Evolutionary conservation across 352 stramenopile species (phyloP), one percentile per base, ranked within the genome.

Genomic region (Globisporangium barbulae): DNA sequence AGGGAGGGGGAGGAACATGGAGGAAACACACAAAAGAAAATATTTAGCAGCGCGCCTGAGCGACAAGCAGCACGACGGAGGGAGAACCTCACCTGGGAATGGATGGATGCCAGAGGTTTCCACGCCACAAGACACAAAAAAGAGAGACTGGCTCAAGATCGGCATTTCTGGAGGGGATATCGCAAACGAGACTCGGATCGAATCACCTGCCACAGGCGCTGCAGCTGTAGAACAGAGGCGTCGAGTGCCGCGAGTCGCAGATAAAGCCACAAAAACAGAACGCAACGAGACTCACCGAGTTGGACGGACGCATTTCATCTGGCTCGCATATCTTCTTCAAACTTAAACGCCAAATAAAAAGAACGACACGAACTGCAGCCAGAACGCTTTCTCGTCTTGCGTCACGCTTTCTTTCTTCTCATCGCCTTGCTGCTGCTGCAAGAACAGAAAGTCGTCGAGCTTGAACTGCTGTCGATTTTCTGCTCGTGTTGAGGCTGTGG

Each of bases 301-400:
- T 25, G 17, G 25, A 65, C 13, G 25, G 7, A 17, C 22, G 1
- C 12, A 15, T 22, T 41, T 15, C 21, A 15, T 31, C 19, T 25
- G 13, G 41, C n/a, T 45, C 50, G 50, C 35, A 58, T 45, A 42
- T 59, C 59, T 19, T 45, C 3, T 39, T 8, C 21, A 50, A 37
- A n/a, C 5, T 64, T 63, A 68, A 47, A 45, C 41, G 13, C 72
- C 73, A 73, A 85, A 84, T 22, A 86, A 69, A 70, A 87, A 85
- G 59, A 88, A 88, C 9, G 80, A 86, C 49, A 82, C 71, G 42
- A 89, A 53, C 53, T 81, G 76, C 25, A 86, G 59, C 80, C 80
- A 89, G 48, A 84, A 85, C 3, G 67, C 72, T 41, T 76, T 79
- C 39, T 85, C 63, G 13, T 64, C 55, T 49, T 61, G 41, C n/a